A percentile compares a stretch with the other conserved stretches of the same genome.
Conservation (phyloP, 306 rosid genomes). For the Pyrus pyrifolia region DNA sequence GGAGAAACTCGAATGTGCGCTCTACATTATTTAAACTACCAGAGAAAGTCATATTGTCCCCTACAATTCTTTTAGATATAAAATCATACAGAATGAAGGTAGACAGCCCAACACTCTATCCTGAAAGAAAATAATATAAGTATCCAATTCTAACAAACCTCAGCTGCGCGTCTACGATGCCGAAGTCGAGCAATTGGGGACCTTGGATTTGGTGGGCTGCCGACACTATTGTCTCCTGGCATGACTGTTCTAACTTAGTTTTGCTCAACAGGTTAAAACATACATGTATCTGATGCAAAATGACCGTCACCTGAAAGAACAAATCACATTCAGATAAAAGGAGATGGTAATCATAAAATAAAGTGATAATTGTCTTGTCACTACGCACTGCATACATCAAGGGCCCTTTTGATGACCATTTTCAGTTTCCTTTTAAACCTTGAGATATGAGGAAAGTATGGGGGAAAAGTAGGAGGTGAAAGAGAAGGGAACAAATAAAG, state of each 20-base stretch:
- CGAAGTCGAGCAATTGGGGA: slow-evolving; percentile 37
- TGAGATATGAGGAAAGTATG: too few species aligned
- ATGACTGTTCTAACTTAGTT: slow-evolving; percentile 35
- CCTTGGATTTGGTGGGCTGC: slow-evolving; percentile 25
- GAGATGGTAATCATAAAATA: background rate
- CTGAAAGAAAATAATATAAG: slow-evolving; percentile 2
- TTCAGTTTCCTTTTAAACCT: background rate
- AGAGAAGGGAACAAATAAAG: too few species aligned
- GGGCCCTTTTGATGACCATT: background rate
- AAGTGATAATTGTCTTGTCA: background rate
- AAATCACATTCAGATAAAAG: slow-evolving; percentile 1
- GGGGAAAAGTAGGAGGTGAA: too few species aligned
- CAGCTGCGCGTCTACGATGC: slow-evolving; percentile 74
- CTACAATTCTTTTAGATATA: background rate
- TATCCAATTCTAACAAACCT: slow-evolving; percentile 38
- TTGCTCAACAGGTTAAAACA: slow-evolving; percentile 25
- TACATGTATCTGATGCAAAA: slow-evolving; percentile 20
- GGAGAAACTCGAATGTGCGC: background rate
- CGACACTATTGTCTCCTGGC: slow-evolving; percentile 47
- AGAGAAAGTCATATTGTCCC: background rate
- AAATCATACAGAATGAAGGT: background rate
- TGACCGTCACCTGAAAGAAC: slow-evolving; percentile 36
- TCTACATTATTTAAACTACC: background rate
- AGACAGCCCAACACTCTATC: background rate
- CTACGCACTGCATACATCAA: background rate